These are phyloP conservation scores for Yarrowia galli DNA, from an alignment of 1,139 yeast species.

Conservation along the genomic window DNA sequence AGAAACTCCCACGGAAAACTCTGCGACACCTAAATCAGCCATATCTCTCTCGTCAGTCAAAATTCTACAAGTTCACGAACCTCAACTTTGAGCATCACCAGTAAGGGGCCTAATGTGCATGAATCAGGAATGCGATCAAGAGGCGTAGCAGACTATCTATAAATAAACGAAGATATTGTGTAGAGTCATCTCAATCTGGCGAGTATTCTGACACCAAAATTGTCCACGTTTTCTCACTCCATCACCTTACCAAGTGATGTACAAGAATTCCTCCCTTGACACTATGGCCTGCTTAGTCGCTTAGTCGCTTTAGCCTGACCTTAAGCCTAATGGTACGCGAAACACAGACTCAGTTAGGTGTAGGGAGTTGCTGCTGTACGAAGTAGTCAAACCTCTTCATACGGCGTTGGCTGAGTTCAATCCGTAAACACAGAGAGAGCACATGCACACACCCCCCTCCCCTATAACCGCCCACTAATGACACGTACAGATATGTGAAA, in stretches of 20 bases:
- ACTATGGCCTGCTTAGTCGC: not conserved
- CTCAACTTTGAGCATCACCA: slow-evolving; percentile 1
- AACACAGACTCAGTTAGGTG: not conserved
- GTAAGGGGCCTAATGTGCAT: not conserved
- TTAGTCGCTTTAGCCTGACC: not conserved
- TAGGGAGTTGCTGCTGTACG: too few relatives aligned
- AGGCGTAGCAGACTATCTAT: too few relatives aligned
- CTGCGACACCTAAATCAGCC: not conserved
- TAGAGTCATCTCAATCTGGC: not conserved
- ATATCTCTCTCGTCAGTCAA: not conserved
- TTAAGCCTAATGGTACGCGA: not conserved
- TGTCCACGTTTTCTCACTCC: not conserved
- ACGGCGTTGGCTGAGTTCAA: too few relatives aligned
- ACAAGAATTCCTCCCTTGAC: not conserved
- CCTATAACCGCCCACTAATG: too few relatives aligned
- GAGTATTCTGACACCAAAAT: not conserved
- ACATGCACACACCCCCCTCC: too few relatives aligned
- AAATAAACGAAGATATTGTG: too few relatives aligned
- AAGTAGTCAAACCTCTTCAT: too few relatives aligned
- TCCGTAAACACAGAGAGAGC: too few relatives aligned
- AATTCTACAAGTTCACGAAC: not conserved
- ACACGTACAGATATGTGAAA: too few relatives aligned
- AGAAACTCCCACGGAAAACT: not conserved
- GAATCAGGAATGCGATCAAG: too few relatives aligned
- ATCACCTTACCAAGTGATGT: not conserved